These are phyloP conservation scores for Venturia effusa DNA, from an alignment of 2,329 filamentous ascomycete genomes.

Conservation along the genomic window DNA sequence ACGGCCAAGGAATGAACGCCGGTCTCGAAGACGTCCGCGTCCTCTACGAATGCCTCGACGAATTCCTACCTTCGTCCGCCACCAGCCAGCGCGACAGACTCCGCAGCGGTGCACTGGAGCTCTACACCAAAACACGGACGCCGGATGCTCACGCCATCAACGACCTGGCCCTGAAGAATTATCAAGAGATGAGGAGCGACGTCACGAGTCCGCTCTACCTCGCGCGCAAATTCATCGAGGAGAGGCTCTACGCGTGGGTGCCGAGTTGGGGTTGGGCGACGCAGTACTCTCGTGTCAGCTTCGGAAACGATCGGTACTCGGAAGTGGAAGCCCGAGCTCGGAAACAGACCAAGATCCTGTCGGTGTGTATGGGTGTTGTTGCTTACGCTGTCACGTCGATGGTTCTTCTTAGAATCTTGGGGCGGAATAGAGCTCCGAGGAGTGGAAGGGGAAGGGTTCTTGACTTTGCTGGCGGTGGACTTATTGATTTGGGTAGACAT, in stretches of 20 bases:
- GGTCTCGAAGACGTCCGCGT: constrained; percentile 89
- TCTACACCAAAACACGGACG: constrained; percentile 65
- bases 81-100: not conserved
- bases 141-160: constrained; percentile 84
- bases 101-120: constrained; percentile 43
- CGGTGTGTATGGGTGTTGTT: constrained; percentile 20
- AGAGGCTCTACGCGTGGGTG: constrained; percentile 64
- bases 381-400: not conserved
- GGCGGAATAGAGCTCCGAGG: not conserved
- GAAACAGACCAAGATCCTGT: constrained; percentile 46
- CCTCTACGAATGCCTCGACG: constrained; percentile 73
- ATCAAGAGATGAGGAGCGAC: constrained; percentile 82
- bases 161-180: constrained; percentile 82
- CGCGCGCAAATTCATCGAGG: constrained; percentile 76
- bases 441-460: not conserved
- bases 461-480: not conserved
- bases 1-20: constrained; percentile 96
- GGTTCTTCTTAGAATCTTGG: not conserved
- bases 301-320: constrained; percentile 84
- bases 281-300: constrained; percentile 85
- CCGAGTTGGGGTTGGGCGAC: constrained; percentile 80
- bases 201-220: constrained; percentile 71
- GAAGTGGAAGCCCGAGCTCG: constrained; percentile 64
- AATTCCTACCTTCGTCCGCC: constrained; percentile 20
- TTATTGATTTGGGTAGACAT: not conserved